Conservation (phyloP, 495 filamentous ascomycete species). For the Astrothelium subdiscretum region DNA sequence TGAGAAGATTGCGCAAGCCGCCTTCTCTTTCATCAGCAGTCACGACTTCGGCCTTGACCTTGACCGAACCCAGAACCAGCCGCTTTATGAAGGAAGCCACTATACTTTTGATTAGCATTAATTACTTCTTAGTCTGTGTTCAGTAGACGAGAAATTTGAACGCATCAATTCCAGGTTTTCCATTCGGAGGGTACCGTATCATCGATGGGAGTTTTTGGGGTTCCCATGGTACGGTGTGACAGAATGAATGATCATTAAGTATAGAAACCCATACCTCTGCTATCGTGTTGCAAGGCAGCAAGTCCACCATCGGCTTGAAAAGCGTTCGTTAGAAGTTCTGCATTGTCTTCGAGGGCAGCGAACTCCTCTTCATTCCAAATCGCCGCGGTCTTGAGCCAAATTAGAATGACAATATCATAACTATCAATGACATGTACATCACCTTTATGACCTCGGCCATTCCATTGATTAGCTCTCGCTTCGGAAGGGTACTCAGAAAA, state of each 20-base stretch:
- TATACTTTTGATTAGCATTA: not conserved
- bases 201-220: too few species aligned
- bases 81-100: slow-evolving; percentile 50
- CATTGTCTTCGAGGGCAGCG: slow-evolving; percentile 69
- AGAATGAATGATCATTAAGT: not conserved
- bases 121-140: not conserved
- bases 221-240: too few species aligned
- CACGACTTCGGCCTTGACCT: slow-evolving; percentile 87
- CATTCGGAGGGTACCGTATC: too few species aligned
- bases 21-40: slow-evolving; percentile 90
- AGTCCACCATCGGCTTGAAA: not conserved
- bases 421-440: not conserved
- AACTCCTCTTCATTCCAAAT: slow-evolving; percentile 91
- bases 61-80: slow-evolving; percentile 76
- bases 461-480: slow-evolving; percentile 92
- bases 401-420: slow-evolving; percentile 1
- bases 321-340: slow-evolving; percentile 58
- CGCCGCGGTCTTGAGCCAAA: slow-evolving; percentile 57
- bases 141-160: too few species aligned
- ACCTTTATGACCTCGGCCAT: slow-evolving; percentile 96
- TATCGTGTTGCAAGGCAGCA: not conserved
- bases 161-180: too few species aligned
- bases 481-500: slow-evolving; percentile 84
- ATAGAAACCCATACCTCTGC: not conserved
- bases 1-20: slow-evolving; percentile 84